Evolutionary conservation across 352 stramenopile species (phyloP).

Genomic region (Phytophthora constricta): DNA sequence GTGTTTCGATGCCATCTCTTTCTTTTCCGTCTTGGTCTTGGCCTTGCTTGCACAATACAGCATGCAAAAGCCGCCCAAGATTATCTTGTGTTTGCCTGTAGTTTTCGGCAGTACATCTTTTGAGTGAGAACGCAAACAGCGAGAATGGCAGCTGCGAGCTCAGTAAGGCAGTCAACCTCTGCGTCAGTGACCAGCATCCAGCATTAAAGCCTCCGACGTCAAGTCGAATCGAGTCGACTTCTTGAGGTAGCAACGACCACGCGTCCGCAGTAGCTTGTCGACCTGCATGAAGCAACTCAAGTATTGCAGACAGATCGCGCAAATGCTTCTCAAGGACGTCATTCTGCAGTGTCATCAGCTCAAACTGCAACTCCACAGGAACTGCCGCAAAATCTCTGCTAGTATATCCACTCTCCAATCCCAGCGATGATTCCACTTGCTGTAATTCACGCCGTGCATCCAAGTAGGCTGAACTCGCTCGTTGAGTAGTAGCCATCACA

Average conservation of each 20-base stretch:
- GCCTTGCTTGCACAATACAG: slow-evolving; percentile 18
- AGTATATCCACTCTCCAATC: not conserved
- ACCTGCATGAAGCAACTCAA: slow-evolving; percentile 5
- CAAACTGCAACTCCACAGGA: slow-evolving; percentile 31
- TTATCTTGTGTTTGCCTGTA: slow-evolving; percentile 13
- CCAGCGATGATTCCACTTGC: slow-evolving; percentile 5
- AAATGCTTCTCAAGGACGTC: slow-evolving; percentile 22
- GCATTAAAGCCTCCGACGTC: slow-evolving; percentile 27
- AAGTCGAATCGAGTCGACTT: slow-evolving; percentile 29
- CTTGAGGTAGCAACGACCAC: slow-evolving; percentile 19
- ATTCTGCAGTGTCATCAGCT: slow-evolving; percentile 29
- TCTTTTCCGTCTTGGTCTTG: not conserved
- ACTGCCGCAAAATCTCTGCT: not conserved
- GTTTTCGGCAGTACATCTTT: slow-evolving; percentile 15
- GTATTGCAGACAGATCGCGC: slow-evolving; percentile 17
- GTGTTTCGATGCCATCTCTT: slow-evolving; percentile 15
- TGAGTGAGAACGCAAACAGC: slow-evolving; percentile 33
- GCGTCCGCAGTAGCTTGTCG: not conserved
- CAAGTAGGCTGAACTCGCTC: slow-evolving; percentile 23
- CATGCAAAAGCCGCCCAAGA: slow-evolving; percentile 21
- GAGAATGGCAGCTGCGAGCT: slow-evolving; percentile 21
- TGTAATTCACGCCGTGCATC: slow-evolving; percentile 21
- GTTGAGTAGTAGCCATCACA: not conserved
- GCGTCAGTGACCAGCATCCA: slow-evolving; percentile 25
- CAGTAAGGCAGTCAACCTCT: slow-evolving; percentile 25